phyloP scores from a whole-genome alignment of 805 yeast species.

The Nakazawaea laoshanensis region DNA sequence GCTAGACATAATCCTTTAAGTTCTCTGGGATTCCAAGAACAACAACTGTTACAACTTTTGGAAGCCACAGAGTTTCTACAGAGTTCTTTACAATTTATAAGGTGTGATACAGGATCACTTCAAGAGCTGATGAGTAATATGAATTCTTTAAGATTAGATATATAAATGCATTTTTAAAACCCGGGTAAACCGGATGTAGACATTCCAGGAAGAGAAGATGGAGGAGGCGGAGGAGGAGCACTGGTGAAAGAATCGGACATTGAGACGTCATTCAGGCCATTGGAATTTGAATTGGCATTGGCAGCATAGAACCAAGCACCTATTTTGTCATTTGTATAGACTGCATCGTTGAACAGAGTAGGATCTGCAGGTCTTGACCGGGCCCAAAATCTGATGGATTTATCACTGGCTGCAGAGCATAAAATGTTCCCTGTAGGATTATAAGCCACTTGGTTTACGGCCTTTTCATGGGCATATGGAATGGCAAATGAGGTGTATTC shows the following conservation, averaged over 20 bases:
- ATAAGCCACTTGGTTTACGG: constrained; percentile 81
- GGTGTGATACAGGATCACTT: constrained; percentile 2
- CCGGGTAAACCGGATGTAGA: constrained; percentile 8
- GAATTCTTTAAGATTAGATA: not conserved
- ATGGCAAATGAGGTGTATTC: constrained; percentile 26
- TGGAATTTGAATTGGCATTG: constrained; percentile 11
- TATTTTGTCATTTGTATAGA: constrained; percentile 58
- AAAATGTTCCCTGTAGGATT: constrained; percentile 92
- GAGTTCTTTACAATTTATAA: constrained; percentile 1
- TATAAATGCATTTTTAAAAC: not conserved
- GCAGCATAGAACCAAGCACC: constrained; percentile 43
- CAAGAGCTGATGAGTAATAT: constrained; percentile 1
- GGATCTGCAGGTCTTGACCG: constrained; percentile 89
- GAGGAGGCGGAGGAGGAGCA: constrained; percentile 8
- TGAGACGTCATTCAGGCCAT: no score
- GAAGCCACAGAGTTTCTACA: not conserved
- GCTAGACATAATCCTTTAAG: no score
- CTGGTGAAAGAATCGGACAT: no score
- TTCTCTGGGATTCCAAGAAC: no score
- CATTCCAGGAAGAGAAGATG: not conserved
- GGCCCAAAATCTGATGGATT: constrained; percentile 90
- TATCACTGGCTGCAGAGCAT: constrained; percentile 89
- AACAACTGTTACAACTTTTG: not conserved
- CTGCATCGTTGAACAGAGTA: constrained; percentile 69
- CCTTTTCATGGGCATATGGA: constrained; percentile 92